These are phyloP conservation scores for Colletotrichum simmondsii DNA, from an alignment of 2,329 filamentous ascomycete genomes.

Conservation along the genomic window DNA sequence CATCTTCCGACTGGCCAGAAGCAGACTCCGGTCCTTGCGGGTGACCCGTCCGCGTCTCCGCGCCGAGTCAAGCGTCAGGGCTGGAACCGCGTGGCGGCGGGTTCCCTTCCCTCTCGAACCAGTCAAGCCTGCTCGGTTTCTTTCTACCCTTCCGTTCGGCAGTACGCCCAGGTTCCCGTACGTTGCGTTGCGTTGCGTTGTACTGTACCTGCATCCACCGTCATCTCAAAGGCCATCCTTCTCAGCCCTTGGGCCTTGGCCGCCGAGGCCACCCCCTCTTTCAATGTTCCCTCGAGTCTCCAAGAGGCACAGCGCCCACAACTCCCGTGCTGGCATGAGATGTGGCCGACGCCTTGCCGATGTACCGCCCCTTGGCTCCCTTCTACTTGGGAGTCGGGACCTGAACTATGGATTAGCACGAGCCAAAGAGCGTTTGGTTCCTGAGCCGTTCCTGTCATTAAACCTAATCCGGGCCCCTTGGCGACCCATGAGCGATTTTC, in stretches of 20 bases:
- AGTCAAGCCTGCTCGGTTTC: neutral
- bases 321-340: constrained; percentile 5
- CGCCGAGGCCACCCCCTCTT: neutral
- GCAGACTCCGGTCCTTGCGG: constrained; percentile 3
- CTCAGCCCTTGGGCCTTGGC: neutral
- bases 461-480: constrained; percentile 20
- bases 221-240: constrained; percentile 11
- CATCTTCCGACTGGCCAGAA: constrained; percentile 26
- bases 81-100: constrained; percentile 23
- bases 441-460: constrained; percentile 29
- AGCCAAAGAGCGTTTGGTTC: constrained; percentile 30
- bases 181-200: constrained; percentile 10
- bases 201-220: constrained; percentile 32
- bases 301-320: neutral
- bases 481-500: constrained; percentile 32
- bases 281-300: neutral
- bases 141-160: neutral
- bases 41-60: constrained; percentile 18
- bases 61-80: constrained; percentile 29
- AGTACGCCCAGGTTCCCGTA: constrained; percentile 3
- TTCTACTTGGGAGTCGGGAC: neutral
- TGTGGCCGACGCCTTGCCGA: neutral
- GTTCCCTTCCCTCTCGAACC: neutral
- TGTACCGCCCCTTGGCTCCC: constrained; percentile 4
- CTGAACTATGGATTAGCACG: neutral